Base-by-base conservation (phyloP, 2,329 filamentous ascomycete genomes). In the Paraconiothyrium brasiliense region DNA sequence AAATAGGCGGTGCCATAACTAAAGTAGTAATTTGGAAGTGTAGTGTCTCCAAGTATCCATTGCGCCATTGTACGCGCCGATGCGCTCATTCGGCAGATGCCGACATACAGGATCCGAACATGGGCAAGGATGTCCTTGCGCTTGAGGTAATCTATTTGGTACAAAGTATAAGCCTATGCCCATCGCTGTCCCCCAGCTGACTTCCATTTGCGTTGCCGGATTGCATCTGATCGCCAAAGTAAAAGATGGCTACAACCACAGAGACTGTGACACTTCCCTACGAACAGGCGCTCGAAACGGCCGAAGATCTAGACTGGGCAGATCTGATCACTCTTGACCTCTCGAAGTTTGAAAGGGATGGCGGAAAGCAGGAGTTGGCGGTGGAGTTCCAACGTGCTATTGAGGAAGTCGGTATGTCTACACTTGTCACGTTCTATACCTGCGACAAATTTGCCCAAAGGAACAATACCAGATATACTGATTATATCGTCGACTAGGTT, bases 341-440 rank as follows among this genome's bases (percentile, higher is more conserved):
- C 7, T 46, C 43, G 7, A 46, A 27, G 22, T 46, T 46, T 16
- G 43, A 46, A n/a, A 6, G 22, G 8, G 43, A 46, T 6, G 43
- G 43, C 7, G 43, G 43, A 13, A 46, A 24, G 20, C 20, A 46
- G 16, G 43, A 46, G 43, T 27, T 46, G 43, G 43, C 43, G 22
- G n/a, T n/a, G 9, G n/a, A 46, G 22, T 46, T 46, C 13, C 43
- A 46, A 24, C 43, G 43, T 13, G 43, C 43, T 20, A 46, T 46
- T 27, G 43, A 46, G 43, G 43, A 46, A 46, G 43, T 46, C 20
- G 43, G 43, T 27, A 46, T 22, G 43, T 46, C n/a, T 16, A 35
- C 11, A 35, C 34, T 35, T 35, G 20, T 20, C 20, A 20, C 20
- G 20, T 20, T 20, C 20, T 20, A 20, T 20, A 20, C 20, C 20